Evolutionary conservation across 2,329 filamentous ascomycete genomes (phyloP).

Genomic region (Aspergillus sp.): DNA sequence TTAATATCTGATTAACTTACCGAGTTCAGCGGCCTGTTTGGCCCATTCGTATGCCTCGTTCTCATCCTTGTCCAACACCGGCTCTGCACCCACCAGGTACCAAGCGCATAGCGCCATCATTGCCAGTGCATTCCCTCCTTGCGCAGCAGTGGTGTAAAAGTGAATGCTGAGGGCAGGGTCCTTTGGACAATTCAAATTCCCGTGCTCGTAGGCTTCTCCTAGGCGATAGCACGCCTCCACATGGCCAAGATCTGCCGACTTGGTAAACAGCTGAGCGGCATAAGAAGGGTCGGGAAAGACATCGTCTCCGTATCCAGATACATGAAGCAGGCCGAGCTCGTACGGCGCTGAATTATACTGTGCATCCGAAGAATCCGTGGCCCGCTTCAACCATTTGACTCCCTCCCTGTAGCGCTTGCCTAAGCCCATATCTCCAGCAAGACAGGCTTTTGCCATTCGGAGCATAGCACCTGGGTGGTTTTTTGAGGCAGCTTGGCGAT

Average conservation of each 20-base stretch:
- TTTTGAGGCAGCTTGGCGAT: conserved; percentile 85
- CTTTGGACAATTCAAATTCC: conserved; percentile 78
- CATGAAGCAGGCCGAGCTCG: conserved; percentile 83
- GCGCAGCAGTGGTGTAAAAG: conserved; percentile 92
- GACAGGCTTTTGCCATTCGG: conserved; percentile 83
- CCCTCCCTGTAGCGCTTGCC: conserved; percentile 85
- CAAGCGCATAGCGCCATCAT: conserved; percentile 99
- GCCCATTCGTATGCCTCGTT: conserved; percentile 97
- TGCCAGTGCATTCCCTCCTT: conserved; percentile 75
- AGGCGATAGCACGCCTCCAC: conserved; percentile 81
- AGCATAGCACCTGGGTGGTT: conserved; percentile 95
- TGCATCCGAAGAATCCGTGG: conserved; percentile 80
- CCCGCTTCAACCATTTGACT: conserved; percentile 93
- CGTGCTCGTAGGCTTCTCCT: conserved; percentile 97
- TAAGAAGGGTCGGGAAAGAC: conserved; percentile 89
- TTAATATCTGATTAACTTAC: conserved; percentile 53
- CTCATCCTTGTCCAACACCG: conserved; percentile 90
- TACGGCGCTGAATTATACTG: conserved; percentile 95
- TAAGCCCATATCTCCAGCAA: conserved; percentile 82
- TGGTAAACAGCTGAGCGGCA: conserved; percentile 89
- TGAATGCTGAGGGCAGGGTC: conserved; percentile 94
- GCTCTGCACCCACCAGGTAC: conserved; percentile 95
- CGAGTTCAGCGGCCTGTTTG: conserved; percentile 76
- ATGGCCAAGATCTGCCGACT: conserved; percentile 89
- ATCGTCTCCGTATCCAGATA: conserved; percentile 90